phyloP scores from a whole-genome alignment of 2,329 filamentous ascomycete species.

The Emydomyces testavorans region DNA sequence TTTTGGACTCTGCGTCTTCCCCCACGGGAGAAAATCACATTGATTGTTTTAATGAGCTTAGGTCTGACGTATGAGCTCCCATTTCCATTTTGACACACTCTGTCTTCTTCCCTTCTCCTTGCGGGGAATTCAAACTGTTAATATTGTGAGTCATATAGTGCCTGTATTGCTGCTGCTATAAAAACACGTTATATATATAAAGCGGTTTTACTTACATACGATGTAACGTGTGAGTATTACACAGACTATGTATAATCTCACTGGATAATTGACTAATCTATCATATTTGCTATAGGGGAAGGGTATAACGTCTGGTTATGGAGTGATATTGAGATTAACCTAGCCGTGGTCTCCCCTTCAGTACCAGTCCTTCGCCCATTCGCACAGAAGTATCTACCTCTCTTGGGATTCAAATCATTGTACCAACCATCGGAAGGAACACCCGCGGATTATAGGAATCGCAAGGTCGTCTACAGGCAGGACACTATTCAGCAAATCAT shows the following conservation, averaged over 20 bases:
- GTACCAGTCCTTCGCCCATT: constrained; percentile 17
- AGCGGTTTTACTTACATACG: constrained; percentile 15
- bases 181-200: constrained; percentile 15
- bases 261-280: not conserved
- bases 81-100: too few species aligned
- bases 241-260: too few species aligned
- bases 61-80: constrained; percentile 14
- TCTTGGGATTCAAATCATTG: constrained; percentile 13
- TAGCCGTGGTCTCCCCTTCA: constrained; percentile 19
- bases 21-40: constrained; percentile 12
- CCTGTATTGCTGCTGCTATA: constrained; percentile 14
- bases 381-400: constrained; percentile 15
- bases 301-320: constrained; percentile 19
- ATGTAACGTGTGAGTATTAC: constrained; percentile 16
- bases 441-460: not conserved
- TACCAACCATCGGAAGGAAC: not conserved
- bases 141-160: constrained; percentile 9
- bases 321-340: constrained; percentile 18
- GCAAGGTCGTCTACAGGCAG: constrained; percentile 11
- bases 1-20: constrained; percentile 17
- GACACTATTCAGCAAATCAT: constrained; percentile 13
- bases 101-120: not conserved
- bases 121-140: not conserved
- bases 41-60: constrained; percentile 16
- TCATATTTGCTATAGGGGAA: constrained; percentile 12